Conservation (phyloP, 257 asterid genomes). For the Schizonepeta tenuifolia region DNA sequence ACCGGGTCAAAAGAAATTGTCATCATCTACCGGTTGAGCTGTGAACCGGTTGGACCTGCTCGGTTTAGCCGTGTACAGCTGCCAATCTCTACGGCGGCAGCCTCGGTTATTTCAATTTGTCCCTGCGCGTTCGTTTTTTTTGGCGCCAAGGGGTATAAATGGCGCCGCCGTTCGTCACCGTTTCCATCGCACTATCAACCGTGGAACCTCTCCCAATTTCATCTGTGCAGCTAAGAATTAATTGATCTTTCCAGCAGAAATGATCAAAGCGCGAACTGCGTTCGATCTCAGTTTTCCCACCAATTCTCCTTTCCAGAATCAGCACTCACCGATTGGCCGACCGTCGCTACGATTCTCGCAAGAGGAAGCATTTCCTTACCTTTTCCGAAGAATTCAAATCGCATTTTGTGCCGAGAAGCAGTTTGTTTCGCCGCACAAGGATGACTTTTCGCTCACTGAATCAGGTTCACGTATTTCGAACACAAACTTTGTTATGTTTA, state of each 20-base stretch:
- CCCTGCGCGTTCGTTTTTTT: slow-evolving; percentile 18
- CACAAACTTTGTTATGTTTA: background rate
- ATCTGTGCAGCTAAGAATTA: background rate
- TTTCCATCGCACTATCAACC: background rate
- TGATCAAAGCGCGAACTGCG: slow-evolving; percentile 35
- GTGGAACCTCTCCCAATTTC: background rate
- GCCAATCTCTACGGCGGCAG: slow-evolving; percentile 26
- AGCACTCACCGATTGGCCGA: slow-evolving; percentile 23
- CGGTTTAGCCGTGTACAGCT: slow-evolving; percentile 5
- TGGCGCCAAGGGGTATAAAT: slow-evolving; percentile 35
- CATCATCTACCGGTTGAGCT: too few species aligned
- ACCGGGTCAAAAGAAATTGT: too few species aligned
- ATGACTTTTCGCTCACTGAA: slow-evolving; percentile 15
- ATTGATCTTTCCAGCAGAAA: slow-evolving; percentile 5
- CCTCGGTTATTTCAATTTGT: slow-evolving; percentile 26
- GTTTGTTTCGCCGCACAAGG: slow-evolving; percentile 20
- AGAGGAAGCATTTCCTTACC: slow-evolving; percentile 24
- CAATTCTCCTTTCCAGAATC: slow-evolving; percentile 9
- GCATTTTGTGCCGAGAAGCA: slow-evolving; percentile 19
- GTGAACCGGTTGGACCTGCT: background rate
- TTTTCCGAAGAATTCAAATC: slow-evolving; percentile 27
- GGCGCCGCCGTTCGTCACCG: slow-evolving; percentile 12
- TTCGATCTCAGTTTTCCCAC: slow-evolving; percentile 21
- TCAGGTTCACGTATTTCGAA: slow-evolving; percentile 24
- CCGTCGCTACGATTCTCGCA: slow-evolving; percentile 20